These are phyloP conservation scores for Diaporthe helianthi DNA, from an alignment of 2,329 filamentous ascomycete species.

Conservation along the genomic window DNA sequence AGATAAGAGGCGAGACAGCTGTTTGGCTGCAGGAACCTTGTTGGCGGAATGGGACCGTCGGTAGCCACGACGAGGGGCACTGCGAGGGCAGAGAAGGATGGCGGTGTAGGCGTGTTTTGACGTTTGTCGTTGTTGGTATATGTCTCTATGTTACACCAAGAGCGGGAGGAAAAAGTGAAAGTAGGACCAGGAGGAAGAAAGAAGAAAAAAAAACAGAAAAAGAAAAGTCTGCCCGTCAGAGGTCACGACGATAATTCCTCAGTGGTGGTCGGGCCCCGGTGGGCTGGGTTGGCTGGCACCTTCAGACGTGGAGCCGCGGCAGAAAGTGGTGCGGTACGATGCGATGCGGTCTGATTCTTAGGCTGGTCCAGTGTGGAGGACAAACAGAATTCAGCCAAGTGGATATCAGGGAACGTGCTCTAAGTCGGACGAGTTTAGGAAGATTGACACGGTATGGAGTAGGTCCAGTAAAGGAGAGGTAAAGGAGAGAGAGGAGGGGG, in stretches of 20 bases:
- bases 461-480: background rate
- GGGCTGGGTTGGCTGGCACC: constrained; percentile 29
- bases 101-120: constrained; percentile 12
- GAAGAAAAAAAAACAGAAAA: constrained; percentile 17
- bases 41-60: constrained; percentile 16
- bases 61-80: too few relatives aligned
- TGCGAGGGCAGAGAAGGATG: constrained; percentile 13
- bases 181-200: background rate
- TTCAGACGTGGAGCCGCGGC: constrained; percentile 34
- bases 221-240: constrained; percentile 24
- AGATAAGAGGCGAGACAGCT: constrained; percentile 33
- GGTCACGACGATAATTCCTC: constrained; percentile 26
- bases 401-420: constrained; percentile 7
- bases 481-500: too few relatives aligned
- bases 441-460: background rate
- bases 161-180: background rate
- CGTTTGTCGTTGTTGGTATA: background rate
- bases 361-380: constrained; percentile 32
- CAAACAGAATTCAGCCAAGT: constrained; percentile 31
- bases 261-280: constrained; percentile 20
- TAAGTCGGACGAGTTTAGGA: constrained; percentile 5
- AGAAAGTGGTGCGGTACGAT: constrained; percentile 27
- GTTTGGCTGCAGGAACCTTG: constrained; percentile 31
- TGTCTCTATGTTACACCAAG: background rate
- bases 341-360: constrained; percentile 27